These are phyloP conservation scores for Phycomyces blakesleeanus DNA, from an alignment of 192 early-diverging fungal genomes.

Conservation along the genomic window DNA sequence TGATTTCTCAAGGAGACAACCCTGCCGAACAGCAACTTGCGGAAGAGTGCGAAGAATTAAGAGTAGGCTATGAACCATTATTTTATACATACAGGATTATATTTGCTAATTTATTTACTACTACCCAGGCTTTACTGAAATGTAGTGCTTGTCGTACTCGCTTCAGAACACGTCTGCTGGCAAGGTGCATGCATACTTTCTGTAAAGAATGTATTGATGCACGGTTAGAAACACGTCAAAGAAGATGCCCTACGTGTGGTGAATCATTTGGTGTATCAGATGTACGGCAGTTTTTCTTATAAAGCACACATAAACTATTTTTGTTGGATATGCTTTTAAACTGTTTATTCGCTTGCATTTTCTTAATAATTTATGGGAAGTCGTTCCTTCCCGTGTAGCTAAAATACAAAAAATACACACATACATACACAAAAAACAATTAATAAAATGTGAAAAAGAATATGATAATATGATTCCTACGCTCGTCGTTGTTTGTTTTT, in stretches of 20 bases:
- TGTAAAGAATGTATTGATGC: conserved; percentile 91
- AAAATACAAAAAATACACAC: no score
- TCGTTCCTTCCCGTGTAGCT: no score
- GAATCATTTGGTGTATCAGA: conserved; percentile 81
- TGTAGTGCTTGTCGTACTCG: conserved; percentile 84
- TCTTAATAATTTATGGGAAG: not conserved
- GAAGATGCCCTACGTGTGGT: conserved; percentile 90
- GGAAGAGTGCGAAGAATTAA: conserved; percentile 34
- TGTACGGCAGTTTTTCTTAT: conserved; percentile 78
- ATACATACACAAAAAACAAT: no score
- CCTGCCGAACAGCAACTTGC: conserved; percentile 58
- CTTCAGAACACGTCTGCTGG: conserved; percentile 79
- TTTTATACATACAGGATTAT: not conserved
- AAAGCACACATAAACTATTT: not conserved
- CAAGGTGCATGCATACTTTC: conserved; percentile 95
- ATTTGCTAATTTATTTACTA: not conserved
- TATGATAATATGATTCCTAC: no score
- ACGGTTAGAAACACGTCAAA: conserved; percentile 79
- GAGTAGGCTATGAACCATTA: conserved; percentile 16
- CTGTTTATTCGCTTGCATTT: not conserved
- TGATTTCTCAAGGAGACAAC: conserved; percentile 54
- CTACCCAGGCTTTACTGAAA: conserved; percentile 74
- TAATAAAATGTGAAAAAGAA: no score
- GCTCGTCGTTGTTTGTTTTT: no score
- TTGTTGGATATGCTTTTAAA: not conserved